A percentile compares a stretch with the other conserved stretches of the same genome.
Evolutionary conservation across 116 monocot species (phyloP).

Genomic region (Cymodocea nodosa): DNA sequence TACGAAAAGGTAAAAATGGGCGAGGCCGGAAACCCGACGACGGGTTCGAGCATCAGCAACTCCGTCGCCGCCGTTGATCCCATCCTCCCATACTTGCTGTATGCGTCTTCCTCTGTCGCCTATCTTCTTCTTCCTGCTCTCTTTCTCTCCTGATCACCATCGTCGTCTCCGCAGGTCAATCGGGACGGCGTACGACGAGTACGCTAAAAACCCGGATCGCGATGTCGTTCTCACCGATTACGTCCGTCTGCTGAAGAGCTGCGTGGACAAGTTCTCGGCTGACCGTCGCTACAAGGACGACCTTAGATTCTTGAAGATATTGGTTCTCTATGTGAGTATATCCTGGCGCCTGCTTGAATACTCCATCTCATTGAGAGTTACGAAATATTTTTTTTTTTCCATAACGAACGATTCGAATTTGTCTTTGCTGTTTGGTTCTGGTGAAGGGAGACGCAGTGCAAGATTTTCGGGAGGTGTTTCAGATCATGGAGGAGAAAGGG

Average conservation of each 20-base stretch:
- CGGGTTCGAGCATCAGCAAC: too few species aligned
- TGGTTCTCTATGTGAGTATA: constrained; percentile 56
- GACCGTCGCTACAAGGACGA: constrained; percentile 41
- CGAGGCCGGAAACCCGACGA: too few species aligned
- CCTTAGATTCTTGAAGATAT: constrained; percentile 51
- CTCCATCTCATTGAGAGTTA: too few species aligned
- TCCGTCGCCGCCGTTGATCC: constrained; percentile 16
- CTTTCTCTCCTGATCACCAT: background rate
- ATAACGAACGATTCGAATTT: background rate
- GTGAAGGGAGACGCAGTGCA: constrained; percentile 53
- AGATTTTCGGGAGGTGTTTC: constrained; percentile 46
- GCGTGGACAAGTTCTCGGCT: constrained; percentile 42
- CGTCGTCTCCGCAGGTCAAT: constrained; percentile 29
- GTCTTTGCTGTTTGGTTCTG: background rate
- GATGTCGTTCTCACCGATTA: background rate
- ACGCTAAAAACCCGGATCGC: constrained; percentile 11
- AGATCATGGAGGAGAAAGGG: constrained; percentile 47
- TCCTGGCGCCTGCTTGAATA: too few species aligned
- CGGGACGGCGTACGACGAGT: constrained; percentile 24
- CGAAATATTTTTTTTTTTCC: too few species aligned
- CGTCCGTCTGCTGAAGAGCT: constrained; percentile 26
- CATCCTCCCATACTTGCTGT: constrained; percentile 28
- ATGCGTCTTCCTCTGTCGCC: background rate
- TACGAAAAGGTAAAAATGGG: too few species aligned
- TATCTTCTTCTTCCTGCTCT: background rate